A percentile compares a stretch with the other conserved stretches of the same genome.
Evolutionary conservation across 495 filamentous ascomycete species (phyloP).

Genomic region (Talaromyces wortmannii): DNA sequence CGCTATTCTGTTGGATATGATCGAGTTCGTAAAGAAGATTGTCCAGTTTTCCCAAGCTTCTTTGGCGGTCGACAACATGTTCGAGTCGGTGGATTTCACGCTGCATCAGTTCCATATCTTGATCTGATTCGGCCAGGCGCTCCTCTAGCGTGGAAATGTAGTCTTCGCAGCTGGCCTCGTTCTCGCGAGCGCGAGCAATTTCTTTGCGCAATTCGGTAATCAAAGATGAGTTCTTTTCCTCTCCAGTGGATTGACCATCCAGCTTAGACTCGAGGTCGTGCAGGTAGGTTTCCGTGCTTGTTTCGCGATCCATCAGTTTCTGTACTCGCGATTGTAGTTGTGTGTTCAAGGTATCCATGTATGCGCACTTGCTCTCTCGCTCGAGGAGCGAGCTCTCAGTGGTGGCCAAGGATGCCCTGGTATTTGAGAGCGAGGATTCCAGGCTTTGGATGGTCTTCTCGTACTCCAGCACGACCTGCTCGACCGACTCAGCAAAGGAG

Average conservation of each 20-base stretch:
- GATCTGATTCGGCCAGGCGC: constrained; percentile 89
- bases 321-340: constrained; percentile 85
- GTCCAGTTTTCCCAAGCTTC: constrained; percentile 91
- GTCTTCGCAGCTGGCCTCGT: constrained; percentile 81
- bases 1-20: constrained; percentile 60
- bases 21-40: constrained; percentile 87
- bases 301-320: constrained; percentile 84
- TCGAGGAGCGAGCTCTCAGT: constrained; percentile 84
- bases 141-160: constrained; percentile 98
- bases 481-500: constrained; percentile 89
- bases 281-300: constrained; percentile 83
- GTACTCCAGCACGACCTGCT: constrained; percentile 94
- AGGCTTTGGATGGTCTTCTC: constrained; percentile 96
- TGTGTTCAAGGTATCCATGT: constrained; percentile 82
- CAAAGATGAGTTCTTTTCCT: constrained; percentile 83
- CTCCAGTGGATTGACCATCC: constrained; percentile 81
- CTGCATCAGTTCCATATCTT: constrained; percentile 94
- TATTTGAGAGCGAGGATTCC: constrained; percentile 87
- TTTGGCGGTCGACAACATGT: constrained; percentile 90
- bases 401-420: constrained; percentile 71
- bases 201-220: constrained; percentile 87
- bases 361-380: constrained; percentile 87
- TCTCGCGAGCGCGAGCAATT: constrained; percentile 81
- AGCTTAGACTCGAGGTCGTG: constrained; percentile 85
- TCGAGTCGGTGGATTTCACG: constrained; percentile 90